A percentile compares a stretch with the other conserved stretches of the same genome.
phyloP scores from a whole-genome alignment of 305 asterid genomes.

The Solanum hybrid region DNA sequence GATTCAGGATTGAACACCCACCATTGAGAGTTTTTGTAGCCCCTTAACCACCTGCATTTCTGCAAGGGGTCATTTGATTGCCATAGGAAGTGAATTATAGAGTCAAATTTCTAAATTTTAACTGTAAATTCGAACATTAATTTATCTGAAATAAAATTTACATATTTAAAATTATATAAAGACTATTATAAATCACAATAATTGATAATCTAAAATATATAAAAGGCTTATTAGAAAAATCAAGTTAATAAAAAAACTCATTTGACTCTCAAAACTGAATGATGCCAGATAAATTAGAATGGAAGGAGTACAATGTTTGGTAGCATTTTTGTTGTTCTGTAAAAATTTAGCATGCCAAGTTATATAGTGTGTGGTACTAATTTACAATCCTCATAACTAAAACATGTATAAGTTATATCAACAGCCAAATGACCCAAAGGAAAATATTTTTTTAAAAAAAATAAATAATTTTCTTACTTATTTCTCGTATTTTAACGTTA shows the following conservation, averaged over 20 bases:
- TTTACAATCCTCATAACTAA: not conserved
- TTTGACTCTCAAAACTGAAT: not conserved
- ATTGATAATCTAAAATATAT: not conserved
- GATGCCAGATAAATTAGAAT: too few species aligned
- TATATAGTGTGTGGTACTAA: not conserved
- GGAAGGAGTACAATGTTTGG: not conserved
- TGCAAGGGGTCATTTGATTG: not conserved
- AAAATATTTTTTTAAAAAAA: too few species aligned
- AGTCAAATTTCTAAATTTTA: not conserved
- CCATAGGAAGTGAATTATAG: not conserved
- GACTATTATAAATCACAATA: not conserved
- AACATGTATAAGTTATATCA: not conserved
- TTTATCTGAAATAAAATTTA: not conserved
- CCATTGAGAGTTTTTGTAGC: not conserved
- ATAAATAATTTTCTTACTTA: not conserved
- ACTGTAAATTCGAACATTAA: rapidly evolving
- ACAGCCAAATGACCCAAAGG: not conserved
- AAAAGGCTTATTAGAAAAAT: not conserved
- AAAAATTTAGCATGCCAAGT: not conserved
- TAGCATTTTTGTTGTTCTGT: too few species aligned
- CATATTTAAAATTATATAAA: not conserved
- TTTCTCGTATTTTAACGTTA: not conserved
- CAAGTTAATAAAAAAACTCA: not conserved
- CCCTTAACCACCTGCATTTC: not conserved
- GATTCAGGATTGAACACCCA: not conserved